A percentile compares a stretch with the other conserved stretches of the same genome.
Evolutionary conservation across 129 eudicot species (phyloP).

Genomic region (Flaveria ramosissima): DNA sequence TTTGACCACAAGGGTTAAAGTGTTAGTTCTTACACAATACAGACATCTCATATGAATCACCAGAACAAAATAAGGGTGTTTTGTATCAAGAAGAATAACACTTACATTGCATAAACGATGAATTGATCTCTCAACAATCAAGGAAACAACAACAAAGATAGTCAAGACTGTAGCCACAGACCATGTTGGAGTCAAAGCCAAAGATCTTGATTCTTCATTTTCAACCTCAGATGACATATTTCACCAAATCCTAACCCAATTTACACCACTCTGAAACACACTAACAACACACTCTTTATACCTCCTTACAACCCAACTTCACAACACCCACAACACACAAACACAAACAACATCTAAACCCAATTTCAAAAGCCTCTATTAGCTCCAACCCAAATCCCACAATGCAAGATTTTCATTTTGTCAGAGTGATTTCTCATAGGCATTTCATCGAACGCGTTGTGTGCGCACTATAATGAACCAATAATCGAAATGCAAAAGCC

Average conservation of each 20-base stretch:
- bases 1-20: neutral
- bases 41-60: neutral
- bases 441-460: conserved; percentile 31
- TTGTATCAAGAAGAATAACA: conserved; percentile 2
- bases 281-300: too few relatives aligned
- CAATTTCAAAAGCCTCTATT: too few relatives aligned
- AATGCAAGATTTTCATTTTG: conserved; percentile 11
- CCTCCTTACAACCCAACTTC: neutral
- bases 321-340: neutral
- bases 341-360: conserved; percentile 22
- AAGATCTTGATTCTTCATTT: conserved; percentile 67
- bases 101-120: conserved; percentile 88
- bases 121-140: conserved; percentile 94
- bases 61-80: neutral
- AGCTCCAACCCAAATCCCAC: conserved; percentile 1
- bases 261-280: conserved; percentile 12
- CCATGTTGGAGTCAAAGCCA: conserved; percentile 99
- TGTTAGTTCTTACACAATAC: neutral
- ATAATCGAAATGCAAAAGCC: conserved; percentile 12
- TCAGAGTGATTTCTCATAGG: conserved; percentile 13
- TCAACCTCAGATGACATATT: conserved; percentile 44
- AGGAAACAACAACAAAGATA: conserved; percentile 86
- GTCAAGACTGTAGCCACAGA: conserved; percentile 97
- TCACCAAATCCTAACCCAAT: conserved; percentile 7
- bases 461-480: conserved; percentile 12